phyloP scores from a whole-genome alignment of 1,284 basidiomycete species.

The Naganishia albida region DNA sequence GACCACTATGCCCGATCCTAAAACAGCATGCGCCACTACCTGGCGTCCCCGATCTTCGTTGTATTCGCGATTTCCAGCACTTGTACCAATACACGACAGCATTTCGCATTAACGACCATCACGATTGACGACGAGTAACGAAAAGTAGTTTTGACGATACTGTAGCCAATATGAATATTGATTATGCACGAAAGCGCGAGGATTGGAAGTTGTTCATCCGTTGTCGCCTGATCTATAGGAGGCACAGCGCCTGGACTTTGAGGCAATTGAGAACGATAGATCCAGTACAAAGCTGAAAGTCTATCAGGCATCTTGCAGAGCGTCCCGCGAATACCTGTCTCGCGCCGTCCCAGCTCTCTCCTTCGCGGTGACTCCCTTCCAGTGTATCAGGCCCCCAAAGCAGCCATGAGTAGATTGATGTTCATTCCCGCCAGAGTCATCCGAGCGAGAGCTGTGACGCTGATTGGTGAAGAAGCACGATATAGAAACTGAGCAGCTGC shows the following conservation, averaged over 20 bases:
- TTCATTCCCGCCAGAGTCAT: too few species aligned
- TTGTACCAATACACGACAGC: not conserved
- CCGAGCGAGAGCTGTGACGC: too few species aligned
- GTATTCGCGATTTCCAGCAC: not conserved
- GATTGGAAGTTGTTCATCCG: not conserved
- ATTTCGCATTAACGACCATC: conserved; percentile 7
- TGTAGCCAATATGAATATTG: conserved; percentile 14
- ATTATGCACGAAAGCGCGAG: conserved; percentile 2
- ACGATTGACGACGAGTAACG: not conserved
- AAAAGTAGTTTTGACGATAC: not conserved
- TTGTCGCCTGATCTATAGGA: not conserved
- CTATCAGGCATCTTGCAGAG: too few species aligned
- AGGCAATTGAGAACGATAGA: too few species aligned
- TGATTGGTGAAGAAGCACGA: conserved; percentile 16
- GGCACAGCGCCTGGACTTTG: too few species aligned
- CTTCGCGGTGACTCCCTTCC: too few species aligned
- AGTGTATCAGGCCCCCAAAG: not conserved
- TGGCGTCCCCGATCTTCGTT: not conserved
- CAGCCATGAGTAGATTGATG: not conserved
- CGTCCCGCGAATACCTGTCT: too few species aligned
- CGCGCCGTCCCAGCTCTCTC: too few species aligned
- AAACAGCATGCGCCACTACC: conserved; percentile 1
- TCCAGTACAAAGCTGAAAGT: too few species aligned
- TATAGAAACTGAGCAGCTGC: not conserved
- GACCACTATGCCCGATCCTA: not conserved